A percentile compares a stretch with the other conserved stretches of the same genome.
Conservation (phyloP, 768 basidiomycete species). For the Boletellus emodensis region DNA sequence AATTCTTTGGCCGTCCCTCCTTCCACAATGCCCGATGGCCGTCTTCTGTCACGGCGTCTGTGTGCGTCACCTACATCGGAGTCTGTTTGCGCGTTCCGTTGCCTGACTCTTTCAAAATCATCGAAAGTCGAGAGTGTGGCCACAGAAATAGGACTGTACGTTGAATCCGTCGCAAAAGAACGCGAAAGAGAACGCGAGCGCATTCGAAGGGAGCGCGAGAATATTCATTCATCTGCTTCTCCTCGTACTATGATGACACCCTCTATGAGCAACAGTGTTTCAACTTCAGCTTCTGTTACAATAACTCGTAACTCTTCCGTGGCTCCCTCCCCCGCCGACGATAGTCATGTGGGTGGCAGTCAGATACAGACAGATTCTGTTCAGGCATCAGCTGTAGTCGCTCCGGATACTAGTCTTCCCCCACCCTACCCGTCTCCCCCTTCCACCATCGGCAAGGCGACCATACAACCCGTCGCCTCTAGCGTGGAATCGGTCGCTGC, state of each 20-base stretch:
- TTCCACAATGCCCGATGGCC: slow-evolving; percentile 14
- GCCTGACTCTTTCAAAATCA: slow-evolving; percentile 48
- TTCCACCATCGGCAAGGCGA: slow-evolving; percentile 35
- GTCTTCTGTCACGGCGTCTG: slow-evolving; percentile 32
- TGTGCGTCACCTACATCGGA: slow-evolving; percentile 36
- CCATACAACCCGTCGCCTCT: slow-evolving; percentile 2
- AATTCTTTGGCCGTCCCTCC: neutral
- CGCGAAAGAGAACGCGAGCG: slow-evolving; percentile 75
- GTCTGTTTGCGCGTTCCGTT: slow-evolving; percentile 43
- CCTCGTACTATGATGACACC: slow-evolving; percentile 24
- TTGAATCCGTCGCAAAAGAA: slow-evolving; percentile 72
- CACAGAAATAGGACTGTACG: slow-evolving; percentile 60
- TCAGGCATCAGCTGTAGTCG: slow-evolving; percentile 8
- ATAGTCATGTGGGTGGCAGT: slow-evolving; percentile 14
- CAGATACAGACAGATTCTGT: slow-evolving; percentile 15
- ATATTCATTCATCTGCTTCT: slow-evolving; percentile 31
- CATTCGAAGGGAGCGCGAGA: slow-evolving; percentile 62
- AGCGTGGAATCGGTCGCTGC: slow-evolving; percentile 23
- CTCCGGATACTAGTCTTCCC: slow-evolving; percentile 21
- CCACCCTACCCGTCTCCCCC: slow-evolving; percentile 58
- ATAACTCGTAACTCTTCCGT: slow-evolving; percentile 14
- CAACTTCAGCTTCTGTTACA: slow-evolving; percentile 8
- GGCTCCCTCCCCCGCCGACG: slow-evolving; percentile 11
- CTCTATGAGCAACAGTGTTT: slow-evolving; percentile 10
- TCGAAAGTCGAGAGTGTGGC: slow-evolving; percentile 53